Base-by-base conservation (phyloP, 306 rosid genomes). In the Argentina anserina region DNA sequence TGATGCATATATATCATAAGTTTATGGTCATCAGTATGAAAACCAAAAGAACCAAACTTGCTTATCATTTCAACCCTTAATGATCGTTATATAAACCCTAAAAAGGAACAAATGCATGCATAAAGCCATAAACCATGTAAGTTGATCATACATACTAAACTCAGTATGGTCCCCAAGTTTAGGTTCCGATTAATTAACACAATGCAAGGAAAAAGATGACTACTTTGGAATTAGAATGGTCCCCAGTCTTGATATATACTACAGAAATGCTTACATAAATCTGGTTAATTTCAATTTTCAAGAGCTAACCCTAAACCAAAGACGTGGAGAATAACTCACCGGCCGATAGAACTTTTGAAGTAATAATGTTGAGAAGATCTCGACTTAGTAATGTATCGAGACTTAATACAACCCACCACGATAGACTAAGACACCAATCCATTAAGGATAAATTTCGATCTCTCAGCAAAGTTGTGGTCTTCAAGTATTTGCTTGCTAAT, bases 251-350 rank as follows among this genome's bases (percentile, higher is more conserved):
- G 65, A 60, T 60, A 58, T 41, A 10, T 0, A 41, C 62, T 56
- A 56, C 33, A 4, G 1, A 55, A 4, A 11, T 25, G 11, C 20
- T 28, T 2, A 11, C 20, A 11, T 28, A 23, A 11, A 53, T n/a
- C 59, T 55, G 26, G 33, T 40, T 59, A 59, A 59, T 59, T 59
- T 14, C 39, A 59, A 28, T n/a, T n/a, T n/a, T n/a, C n/a, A n/a
- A n/a, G 23, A 29, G 40, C 65, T 29, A 13, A 60, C 65, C 23
- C 50, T n/a, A 37, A 26, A 50, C 25, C 65, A 70, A 37, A 36
- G 64, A 70, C 75, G 26, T 25, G 75, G 52, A 70, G 37, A 39
- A 34, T 70, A 23, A 23, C 10, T 28, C 23, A 13, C 39, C 39
- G 12, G 7, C 39, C 39, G 12, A 15, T 28, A 6, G 3, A 59